phyloP scores from a whole-genome alignment of 768 basidiomycete genomes.

The Boletus sp. region DNA sequence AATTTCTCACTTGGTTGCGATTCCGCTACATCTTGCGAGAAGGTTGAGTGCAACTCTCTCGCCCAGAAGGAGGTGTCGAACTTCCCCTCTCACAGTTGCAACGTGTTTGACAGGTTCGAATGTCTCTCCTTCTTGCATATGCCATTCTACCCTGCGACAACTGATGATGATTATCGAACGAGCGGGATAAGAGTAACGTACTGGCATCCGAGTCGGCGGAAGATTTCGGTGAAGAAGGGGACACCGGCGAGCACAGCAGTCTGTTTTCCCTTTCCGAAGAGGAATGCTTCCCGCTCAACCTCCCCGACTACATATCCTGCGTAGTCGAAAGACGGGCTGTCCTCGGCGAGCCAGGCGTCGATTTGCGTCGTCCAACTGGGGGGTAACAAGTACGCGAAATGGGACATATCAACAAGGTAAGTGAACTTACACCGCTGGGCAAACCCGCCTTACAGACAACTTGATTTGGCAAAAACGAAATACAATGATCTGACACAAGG shows the following conservation, averaged over 20 bases:
- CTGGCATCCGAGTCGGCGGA: conserved; percentile 85
- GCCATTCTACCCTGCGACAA: conserved; percentile 82
- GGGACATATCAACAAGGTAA: conserved; percentile 14
- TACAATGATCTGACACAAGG: too few relatives aligned
- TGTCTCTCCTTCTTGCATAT: conserved; percentile 76
- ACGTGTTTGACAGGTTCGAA: conserved; percentile 81
- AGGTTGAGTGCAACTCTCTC: conserved; percentile 93
- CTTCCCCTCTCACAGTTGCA: conserved; percentile 89
- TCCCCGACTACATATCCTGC: conserved; percentile 97
- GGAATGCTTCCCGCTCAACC: conserved; percentile 75
- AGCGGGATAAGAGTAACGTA: conserved; percentile 41
- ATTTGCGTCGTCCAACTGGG: conserved; percentile 89
- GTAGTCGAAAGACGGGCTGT: conserved; percentile 94
- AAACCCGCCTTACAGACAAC: not conserved
- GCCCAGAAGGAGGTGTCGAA: conserved; percentile 81
- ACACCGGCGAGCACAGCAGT: conserved; percentile 84
- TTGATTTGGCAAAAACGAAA: not conserved
- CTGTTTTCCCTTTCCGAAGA: conserved; percentile 85
- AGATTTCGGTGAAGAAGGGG: conserved; percentile 94
- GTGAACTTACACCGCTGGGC: not conserved
- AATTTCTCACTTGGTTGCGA: conserved; percentile 79
- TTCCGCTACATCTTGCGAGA: conserved; percentile 92
- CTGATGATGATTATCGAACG: not conserved
- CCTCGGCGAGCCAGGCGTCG: conserved; percentile 82
- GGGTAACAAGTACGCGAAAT: conserved; percentile 72